A percentile compares a stretch with the other conserved stretches of the same genome.
phyloP scores from a whole-genome alignment of 1,284 basidiomycete genomes.

The Ganoderma boninense region DNA sequence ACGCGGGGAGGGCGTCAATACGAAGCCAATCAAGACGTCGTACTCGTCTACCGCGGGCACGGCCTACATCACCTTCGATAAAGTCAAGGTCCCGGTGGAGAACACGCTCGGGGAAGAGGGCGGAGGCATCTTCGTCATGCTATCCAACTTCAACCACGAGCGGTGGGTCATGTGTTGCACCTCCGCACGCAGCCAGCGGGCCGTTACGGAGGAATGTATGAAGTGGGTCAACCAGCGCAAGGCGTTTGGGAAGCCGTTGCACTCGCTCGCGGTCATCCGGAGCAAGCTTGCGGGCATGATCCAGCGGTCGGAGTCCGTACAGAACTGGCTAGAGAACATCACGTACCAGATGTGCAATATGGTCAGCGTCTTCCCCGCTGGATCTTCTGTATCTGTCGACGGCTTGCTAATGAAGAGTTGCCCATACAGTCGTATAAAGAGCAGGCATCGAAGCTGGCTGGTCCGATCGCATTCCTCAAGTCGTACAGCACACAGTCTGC shows the following conservation, averaged over 20 bases:
- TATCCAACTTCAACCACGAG: constrained; percentile 76
- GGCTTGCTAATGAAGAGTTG: not conserved
- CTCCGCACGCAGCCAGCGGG: constrained; percentile 58
- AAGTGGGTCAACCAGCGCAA: constrained; percentile 85
- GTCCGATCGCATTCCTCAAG: constrained; percentile 84
- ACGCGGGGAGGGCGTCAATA: constrained; percentile 81
- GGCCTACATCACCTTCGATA: constrained; percentile 88
- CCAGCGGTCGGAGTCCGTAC: constrained; percentile 79
- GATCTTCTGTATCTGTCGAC: not conserved
- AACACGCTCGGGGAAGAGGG: constrained; percentile 89
- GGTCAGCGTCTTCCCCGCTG: constrained; percentile 45
- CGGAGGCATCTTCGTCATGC: constrained; percentile 83
- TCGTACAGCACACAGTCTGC: constrained; percentile 72
- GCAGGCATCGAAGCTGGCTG: constrained; percentile 42
- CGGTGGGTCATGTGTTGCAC: constrained; percentile 76
- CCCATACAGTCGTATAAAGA: constrained; percentile 40
- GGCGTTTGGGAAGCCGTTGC: constrained; percentile 87
- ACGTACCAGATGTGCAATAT: constrained; percentile 95
- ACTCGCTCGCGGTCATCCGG: constrained; percentile 85
- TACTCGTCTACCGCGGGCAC: constrained; percentile 85
- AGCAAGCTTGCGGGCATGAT: constrained; percentile 89
- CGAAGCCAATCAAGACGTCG: constrained; percentile 86
- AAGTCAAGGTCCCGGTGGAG: constrained; percentile 86
- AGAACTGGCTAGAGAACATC: constrained; percentile 90
- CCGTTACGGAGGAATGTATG: constrained; percentile 71